These are phyloP conservation scores for Hypoxylon sp. DNA, from an alignment of 2,329 filamentous ascomycete species.

Conservation along the genomic window DNA sequence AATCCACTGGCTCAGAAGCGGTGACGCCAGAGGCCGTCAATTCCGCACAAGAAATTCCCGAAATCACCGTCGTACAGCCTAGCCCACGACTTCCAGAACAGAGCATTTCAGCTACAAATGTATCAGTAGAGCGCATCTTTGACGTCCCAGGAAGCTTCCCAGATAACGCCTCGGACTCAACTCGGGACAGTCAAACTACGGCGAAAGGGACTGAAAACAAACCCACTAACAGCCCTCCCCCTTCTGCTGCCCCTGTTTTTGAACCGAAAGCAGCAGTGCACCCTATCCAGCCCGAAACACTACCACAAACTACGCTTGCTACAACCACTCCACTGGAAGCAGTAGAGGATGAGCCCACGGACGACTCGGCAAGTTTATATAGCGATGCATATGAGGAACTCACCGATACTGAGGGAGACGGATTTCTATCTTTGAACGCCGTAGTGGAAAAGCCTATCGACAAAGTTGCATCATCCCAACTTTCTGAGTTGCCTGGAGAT, in stretches of 20 bases:
- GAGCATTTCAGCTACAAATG: slow-evolving; percentile 11
- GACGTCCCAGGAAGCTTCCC: slow-evolving; percentile 74
- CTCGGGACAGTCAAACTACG: slow-evolving; percentile 11
- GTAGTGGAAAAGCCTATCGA: slow-evolving; percentile 73
- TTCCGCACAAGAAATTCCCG: slow-evolving; percentile 55
- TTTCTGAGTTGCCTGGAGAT: slow-evolving; percentile 27
- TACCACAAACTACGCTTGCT: slow-evolving; percentile 53
- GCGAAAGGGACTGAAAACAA: slow-evolving; percentile 7
- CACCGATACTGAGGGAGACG: slow-evolving; percentile 74
- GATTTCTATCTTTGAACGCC: slow-evolving; percentile 81
- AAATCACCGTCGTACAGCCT: slow-evolving; percentile 63
- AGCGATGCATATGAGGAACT: slow-evolving; percentile 84
- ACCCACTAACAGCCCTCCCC: neutral
- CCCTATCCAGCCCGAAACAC: slow-evolving; percentile 29
- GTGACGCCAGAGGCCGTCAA: slow-evolving; percentile 13
- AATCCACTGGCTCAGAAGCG: slow-evolving; percentile 13
- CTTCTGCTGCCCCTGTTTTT: slow-evolving; percentile 40
- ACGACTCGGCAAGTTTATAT: slow-evolving; percentile 68
- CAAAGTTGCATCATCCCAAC: slow-evolving; percentile 61
- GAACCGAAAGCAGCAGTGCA: slow-evolving; percentile 48
- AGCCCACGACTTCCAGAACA: slow-evolving; percentile 56
- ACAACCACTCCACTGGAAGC: slow-evolving; percentile 52
- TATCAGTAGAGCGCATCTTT: slow-evolving; percentile 56
- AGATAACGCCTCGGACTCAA: slow-evolving; percentile 52
- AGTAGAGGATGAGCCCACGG: slow-evolving; percentile 57